Evolutionary conservation across 768 basidiomycete species (phyloP).

Genomic region (Phaeotremella fagi): DNA sequence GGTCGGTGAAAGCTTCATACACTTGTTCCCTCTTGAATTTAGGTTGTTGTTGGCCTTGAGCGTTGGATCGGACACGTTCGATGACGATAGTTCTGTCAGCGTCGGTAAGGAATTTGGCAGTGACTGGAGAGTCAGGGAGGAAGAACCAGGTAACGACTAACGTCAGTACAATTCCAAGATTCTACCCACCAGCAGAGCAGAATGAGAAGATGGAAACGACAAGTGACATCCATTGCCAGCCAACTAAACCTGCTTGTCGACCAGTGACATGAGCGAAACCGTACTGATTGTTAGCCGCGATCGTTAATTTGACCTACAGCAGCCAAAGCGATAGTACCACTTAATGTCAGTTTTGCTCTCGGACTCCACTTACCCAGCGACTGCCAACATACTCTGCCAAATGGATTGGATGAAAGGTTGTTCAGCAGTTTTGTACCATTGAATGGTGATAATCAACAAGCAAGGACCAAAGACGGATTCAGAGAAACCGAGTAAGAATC

Average conservation of each 20-base stretch:
- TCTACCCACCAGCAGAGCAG: slow-evolving; percentile 5
- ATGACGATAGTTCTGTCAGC: slow-evolving; percentile 54
- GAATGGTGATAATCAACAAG: slow-evolving; percentile 19
- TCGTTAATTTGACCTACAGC: too few species aligned
- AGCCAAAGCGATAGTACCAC: too few species aligned
- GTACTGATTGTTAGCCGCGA: slow-evolving; percentile 2
- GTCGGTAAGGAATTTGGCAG: slow-evolving; percentile 17
- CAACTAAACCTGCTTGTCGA: not conserved
- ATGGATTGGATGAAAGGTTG: slow-evolving; percentile 18
- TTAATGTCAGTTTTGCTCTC: too few species aligned
- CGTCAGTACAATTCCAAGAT: not conserved
- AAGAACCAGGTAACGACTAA: slow-evolving; percentile 13
- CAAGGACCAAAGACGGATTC: slow-evolving; percentile 14
- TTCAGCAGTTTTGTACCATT: slow-evolving; percentile 17
- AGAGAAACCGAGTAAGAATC: slow-evolving; percentile 15
- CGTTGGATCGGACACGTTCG: slow-evolving; percentile 56
- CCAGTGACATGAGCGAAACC: slow-evolving; percentile 23
- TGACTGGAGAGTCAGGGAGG: slow-evolving; percentile 24
- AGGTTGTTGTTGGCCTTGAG: slow-evolving; percentile 56
- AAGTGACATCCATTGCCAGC: slow-evolving; percentile 30
- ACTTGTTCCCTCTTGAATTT: slow-evolving; percentile 50
- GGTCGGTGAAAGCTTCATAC: slow-evolving; percentile 54
- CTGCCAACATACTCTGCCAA: slow-evolving; percentile 18
- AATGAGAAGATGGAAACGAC: slow-evolving; percentile 16
- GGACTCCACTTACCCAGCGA: not conserved